These are phyloP conservation scores for Mycena rosella DNA, from an alignment of 768 basidiomycete species.

Conservation along the genomic window DNA sequence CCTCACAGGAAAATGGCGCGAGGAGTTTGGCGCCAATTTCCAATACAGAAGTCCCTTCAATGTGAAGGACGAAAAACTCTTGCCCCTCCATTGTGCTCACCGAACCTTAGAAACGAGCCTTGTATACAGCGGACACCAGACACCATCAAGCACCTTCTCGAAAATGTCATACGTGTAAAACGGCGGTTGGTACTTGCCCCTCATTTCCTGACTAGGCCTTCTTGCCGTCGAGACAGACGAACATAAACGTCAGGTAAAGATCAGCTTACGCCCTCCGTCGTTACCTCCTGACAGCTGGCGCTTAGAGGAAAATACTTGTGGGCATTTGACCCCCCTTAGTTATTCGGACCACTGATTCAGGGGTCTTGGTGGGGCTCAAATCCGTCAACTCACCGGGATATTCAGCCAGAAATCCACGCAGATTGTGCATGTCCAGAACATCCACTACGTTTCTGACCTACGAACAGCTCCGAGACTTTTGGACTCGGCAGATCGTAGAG, in stretches of 20 bases:
- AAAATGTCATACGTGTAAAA: neutral
- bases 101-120: neutral
- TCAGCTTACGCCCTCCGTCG: neutral
- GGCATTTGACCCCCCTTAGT: neutral
- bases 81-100: neutral
- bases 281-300: neutral
- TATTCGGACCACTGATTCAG: neutral
- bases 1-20: neutral
- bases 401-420: slow-evolving; percentile 49
- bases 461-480: neutral
- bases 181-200: neutral
- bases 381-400: slow-evolving; percentile 45
- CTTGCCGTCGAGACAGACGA: neutral
- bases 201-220: neutral
- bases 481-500: neutral
- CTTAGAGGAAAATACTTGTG: neutral
- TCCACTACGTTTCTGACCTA: neutral
- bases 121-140: neutral
- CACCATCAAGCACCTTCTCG: neutral
- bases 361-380: neutral
- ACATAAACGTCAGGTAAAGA: neutral
- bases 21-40: neutral
- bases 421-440: slow-evolving; percentile 31
- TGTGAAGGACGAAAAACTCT: neutral
- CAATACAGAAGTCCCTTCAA: neutral